Percentiles rank a stretch among this genome's conserved stretches.
Conservation (phyloP, 345 rosid genomes). For the Boechera retrofracta region DNA sequence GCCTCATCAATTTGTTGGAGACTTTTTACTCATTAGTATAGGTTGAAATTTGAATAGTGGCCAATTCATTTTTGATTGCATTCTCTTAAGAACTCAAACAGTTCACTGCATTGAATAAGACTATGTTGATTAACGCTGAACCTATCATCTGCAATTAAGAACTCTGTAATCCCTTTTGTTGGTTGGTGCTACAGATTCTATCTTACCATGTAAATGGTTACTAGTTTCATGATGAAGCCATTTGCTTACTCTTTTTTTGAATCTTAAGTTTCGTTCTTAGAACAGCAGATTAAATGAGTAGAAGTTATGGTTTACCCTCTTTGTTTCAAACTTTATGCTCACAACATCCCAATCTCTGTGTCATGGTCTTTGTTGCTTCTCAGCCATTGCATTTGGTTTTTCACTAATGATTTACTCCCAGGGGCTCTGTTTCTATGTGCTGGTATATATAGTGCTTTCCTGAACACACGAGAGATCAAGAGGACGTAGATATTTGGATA, state of each 20-base stretch:
- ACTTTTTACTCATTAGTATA: neutral
- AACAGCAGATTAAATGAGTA: neutral
- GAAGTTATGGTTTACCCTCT: neutral
- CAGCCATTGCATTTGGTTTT: conserved; percentile 62
- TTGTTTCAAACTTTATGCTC: neutral
- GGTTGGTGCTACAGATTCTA: neutral
- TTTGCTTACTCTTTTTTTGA: too few relatives aligned
- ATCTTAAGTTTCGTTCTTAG: neutral
- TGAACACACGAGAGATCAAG: conserved; percentile 58
- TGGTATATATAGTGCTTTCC: conserved; percentile 72
- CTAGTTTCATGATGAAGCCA: neutral
- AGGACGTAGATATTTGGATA: conserved; percentile 49
- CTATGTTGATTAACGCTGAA: neutral
- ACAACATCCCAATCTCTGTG: neutral
- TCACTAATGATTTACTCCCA: conserved; percentile 90
- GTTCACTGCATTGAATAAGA: neutral
- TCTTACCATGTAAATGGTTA: neutral
- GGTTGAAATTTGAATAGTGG: neutral
- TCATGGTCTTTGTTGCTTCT: conserved; percentile 42
- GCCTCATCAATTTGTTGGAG: neutral
- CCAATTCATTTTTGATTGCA: conserved; percentile 1
- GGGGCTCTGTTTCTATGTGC: conserved; percentile 82
- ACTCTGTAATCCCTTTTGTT: neutral
- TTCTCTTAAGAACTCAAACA: neutral
- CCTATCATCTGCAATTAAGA: neutral